Evolutionary conservation across 345 rosid species (phyloP).

Genomic region (Corymbia maculata): DNA sequence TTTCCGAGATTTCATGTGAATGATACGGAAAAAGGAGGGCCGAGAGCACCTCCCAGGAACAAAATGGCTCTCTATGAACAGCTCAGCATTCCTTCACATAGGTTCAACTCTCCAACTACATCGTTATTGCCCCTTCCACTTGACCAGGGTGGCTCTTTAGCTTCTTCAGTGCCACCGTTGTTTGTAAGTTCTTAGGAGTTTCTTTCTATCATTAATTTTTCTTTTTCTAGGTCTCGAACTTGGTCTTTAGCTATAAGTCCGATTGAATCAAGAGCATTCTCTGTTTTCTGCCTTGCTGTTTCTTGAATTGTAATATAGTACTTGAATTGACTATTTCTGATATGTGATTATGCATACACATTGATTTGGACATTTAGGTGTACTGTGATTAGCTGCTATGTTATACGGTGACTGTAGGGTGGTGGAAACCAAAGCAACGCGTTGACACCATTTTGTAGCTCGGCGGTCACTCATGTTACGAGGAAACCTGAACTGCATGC

Average conservation of each 20-base stretch:
- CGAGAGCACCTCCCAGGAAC: conserved; percentile 68
- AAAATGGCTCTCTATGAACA: conserved; percentile 78
- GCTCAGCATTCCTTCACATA: conserved; percentile 48
- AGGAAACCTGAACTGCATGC: background rate
- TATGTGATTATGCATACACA: background rate
- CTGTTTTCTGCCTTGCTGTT: background rate
- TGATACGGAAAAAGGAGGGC: conserved; percentile 55
- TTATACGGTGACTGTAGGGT: background rate
- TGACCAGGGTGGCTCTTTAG: conserved; percentile 8
- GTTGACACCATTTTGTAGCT: background rate
- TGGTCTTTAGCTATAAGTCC: background rate
- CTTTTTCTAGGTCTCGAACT: background rate
- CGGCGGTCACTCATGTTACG: background rate
- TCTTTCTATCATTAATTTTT: background rate
- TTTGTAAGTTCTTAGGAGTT: background rate
- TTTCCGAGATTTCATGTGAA: conserved; percentile 70
- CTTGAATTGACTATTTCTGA: background rate
- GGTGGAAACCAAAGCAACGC: background rate
- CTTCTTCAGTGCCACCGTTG: conserved; percentile 10
- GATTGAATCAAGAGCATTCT: background rate
- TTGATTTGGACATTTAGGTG: background rate
- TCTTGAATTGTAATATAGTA: background rate
- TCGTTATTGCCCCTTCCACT: conserved; percentile 26
- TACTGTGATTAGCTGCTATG: background rate
- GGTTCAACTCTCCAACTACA: conserved; percentile 12